Evolutionary conservation across 768 basidiomycete species (phyloP), one percentile per base, ranked within the genome.

Genomic region (Lentinula aciculospora): DNA sequence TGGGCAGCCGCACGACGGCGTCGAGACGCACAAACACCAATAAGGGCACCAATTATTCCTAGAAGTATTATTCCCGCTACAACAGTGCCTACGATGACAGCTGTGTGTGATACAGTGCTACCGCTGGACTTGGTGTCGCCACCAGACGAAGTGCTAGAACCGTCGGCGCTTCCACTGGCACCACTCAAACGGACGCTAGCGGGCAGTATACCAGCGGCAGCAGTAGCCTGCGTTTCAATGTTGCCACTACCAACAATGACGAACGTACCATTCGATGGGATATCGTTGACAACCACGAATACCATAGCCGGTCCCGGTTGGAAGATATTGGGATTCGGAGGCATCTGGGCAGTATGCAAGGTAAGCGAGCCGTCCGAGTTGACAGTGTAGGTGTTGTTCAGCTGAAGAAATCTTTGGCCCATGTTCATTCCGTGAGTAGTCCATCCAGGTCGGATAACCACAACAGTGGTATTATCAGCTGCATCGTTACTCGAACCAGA

Each of bases 351-450:
- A 45, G 92, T 88, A 69, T 95, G 87, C 2, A 97, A 73, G 8
- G 80, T 81, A 62, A 92, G 85, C 17, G 86, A 83, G 19, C 89
- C 88, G 61, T 94, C 84, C n/a, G 66, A 69, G 67, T 90, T 83
- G 57, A 93, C 88, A 0, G 84, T 88, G 74, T 86, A 96, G 0
- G 94, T 89, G 65, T 81, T 88, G 69, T 94, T 87, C 55, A 97
- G 82, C 72, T 95, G 85, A 58, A 95, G 64, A 56, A 78, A 79
- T 3, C 94, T 81, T 70, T 93, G 90, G 0, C 89, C 89, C 88
- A 91, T 92, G 74, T 89, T 92, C 88, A 91, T 89, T 34, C 81
- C 88, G 64, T 92, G 89, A 0, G 89, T 91, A 3, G 89, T 85
- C 75, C 88, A 91, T 0, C 95, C 95, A 3, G 84, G 80, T n/a